Evolutionary conservation across 1,284 basidiomycete species (phyloP).

Genomic region (Trichosporon sp.): DNA sequence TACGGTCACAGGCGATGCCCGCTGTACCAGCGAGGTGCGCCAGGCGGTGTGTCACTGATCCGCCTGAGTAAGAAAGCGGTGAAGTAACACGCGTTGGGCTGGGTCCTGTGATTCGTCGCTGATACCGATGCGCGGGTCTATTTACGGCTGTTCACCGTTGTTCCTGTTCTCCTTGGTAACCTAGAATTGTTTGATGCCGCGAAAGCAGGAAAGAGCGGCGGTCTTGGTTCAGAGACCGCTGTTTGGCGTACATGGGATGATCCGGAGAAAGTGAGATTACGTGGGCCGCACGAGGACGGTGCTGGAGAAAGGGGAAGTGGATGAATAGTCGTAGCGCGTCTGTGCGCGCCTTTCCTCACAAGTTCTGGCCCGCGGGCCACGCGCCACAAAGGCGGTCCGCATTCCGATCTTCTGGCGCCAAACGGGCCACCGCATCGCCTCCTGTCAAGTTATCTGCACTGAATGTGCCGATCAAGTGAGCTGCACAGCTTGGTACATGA

Average conservation of each 20-base stretch:
- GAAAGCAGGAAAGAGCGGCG: background rate
- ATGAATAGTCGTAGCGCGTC: background rate
- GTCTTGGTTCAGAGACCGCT: background rate
- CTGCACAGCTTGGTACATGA: too few species aligned
- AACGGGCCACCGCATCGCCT: too few species aligned
- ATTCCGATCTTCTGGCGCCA: background rate
- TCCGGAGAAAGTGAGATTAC: background rate
- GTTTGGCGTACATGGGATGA: background rate
- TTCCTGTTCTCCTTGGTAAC: background rate
- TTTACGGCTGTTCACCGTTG: background rate
- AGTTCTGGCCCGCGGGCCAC: background rate
- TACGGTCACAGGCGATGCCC: background rate
- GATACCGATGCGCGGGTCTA: background rate
- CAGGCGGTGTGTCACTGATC: background rate
- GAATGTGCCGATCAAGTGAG: too few species aligned
- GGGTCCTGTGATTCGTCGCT: background rate
- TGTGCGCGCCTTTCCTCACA: background rate
- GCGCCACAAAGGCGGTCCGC: background rate
- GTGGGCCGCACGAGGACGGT: background rate
- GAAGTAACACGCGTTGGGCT: background rate
- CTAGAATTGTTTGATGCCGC: background rate
- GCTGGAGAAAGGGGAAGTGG: background rate
- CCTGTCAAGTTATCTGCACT: too few species aligned
- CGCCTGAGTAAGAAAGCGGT: background rate
- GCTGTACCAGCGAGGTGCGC: background rate